Evolutionary conservation across 1,284 basidiomycete genomes (phyloP), one percentile per base, ranked within the genome.

Genomic region (Ustilago tritici): DNA sequence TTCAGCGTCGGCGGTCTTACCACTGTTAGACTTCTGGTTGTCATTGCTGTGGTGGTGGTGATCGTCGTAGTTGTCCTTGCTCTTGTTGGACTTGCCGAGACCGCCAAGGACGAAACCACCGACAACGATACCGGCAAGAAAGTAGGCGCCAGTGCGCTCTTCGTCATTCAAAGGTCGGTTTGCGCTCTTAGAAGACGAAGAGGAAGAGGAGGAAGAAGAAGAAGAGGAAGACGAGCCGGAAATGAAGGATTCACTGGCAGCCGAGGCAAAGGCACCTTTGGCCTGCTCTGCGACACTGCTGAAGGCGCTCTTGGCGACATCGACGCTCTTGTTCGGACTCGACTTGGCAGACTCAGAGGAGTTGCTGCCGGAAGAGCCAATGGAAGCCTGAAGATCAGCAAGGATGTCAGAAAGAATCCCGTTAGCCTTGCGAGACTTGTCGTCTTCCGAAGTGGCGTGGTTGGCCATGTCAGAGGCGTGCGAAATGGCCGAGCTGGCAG

Each of bases 51-150:
- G 28, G 23, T 65, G 41, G 54, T 70, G 57, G 8, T 53, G 7
- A 50, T 62, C 23, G 40, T 65, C 56, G 15, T 56, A 15, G 54
- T 56, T 31, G 55, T 65, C 56, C 55, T 72, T 66, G 47, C 34
- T 54, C 65, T 69, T 71, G 65, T 64, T 43, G 12, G 76, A 71
- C 58, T 85, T 82, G 61, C 88, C 82, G 52, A 87, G 65, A 17
- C 89, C 89, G 43, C 89, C 91, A 8, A 88, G 81, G 9, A 90
- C 38, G 85, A 90, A 89, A 0, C 90, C 91, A 11, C 89, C 88
- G 8, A 86, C 88, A 9, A 92, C 68, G 34, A 91, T 86, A 54
- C 89, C 90, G 15, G 89, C 86, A 34, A 92, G 86, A 19, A 89
- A 81, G 85, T 88, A 91, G 4, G 89, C 82, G 1, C 92, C 91